A percentile compares a stretch with the other conserved stretches of the same genome.
Evolutionary conservation across 441 rosid genomes (phyloP).

Genomic region (Breynia disticha): DNA sequence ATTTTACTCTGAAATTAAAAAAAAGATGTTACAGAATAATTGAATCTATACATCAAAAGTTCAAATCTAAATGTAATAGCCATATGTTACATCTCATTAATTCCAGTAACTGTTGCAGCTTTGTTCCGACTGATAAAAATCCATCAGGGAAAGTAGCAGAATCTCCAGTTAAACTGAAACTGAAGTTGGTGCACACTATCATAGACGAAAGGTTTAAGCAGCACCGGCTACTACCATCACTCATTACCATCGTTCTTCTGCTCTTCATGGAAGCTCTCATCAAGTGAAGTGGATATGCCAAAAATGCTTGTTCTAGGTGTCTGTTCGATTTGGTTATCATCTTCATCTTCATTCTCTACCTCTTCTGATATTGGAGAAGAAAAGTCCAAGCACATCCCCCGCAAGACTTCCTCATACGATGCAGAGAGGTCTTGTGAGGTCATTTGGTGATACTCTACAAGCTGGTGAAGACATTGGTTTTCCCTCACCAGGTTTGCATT

Average conservation of each 20-base stretch:
- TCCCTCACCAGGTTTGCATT: slow-evolving; percentile 71
- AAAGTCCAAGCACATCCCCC: slow-evolving; percentile 68
- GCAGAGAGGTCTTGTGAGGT: slow-evolving; percentile 69
- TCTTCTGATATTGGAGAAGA: slow-evolving; percentile 47
- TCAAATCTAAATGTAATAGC: too few species aligned
- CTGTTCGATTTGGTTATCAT: background rate
- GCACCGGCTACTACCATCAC: too few species aligned
- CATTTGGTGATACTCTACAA: slow-evolving; percentile 76
- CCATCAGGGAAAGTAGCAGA: too few species aligned
- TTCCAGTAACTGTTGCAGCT: too few species aligned
- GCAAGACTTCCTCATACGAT: slow-evolving; percentile 54
- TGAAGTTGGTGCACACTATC: too few species aligned
- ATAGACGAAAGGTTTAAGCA: too few species aligned
- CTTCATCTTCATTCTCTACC: slow-evolving; percentile 16
- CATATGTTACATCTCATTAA: too few species aligned
- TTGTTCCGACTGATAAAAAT: too few species aligned
- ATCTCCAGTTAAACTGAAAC: too few species aligned
- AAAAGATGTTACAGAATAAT: too few species aligned
- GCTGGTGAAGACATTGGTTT: slow-evolving; percentile 77
- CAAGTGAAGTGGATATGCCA: slow-evolving; percentile 25
- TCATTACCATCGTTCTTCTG: slow-evolving; percentile 1
- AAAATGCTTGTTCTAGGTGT: slow-evolving; percentile 15
- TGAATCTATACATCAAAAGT: too few species aligned
- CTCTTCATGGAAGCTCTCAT: slow-evolving; percentile 23
- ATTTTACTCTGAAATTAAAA: too few species aligned